Conservation (phyloP, 768 basidiomycete genomes). For the Vararia minispora region DNA sequence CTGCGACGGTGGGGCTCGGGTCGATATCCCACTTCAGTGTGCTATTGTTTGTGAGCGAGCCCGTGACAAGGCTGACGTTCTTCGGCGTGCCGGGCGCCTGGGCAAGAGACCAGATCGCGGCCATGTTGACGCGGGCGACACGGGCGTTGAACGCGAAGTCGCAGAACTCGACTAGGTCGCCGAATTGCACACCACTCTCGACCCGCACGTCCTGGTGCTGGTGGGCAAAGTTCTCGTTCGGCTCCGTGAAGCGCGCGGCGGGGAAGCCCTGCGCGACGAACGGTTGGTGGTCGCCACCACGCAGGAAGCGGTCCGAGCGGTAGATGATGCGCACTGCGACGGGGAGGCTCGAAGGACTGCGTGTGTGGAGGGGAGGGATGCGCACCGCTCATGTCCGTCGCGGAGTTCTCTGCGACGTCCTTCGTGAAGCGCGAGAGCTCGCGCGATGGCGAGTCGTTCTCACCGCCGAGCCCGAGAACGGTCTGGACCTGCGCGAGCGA, state of each 20-base stretch:
- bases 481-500: constrained; percentile 24
- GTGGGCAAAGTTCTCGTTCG: constrained; percentile 45
- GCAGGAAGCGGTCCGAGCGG: constrained; percentile 41
- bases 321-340: constrained; percentile 36
- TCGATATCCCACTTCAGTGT: constrained; percentile 37
- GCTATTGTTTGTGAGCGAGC: constrained; percentile 42
- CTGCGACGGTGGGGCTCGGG: constrained; percentile 25
- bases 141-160: constrained; percentile 42
- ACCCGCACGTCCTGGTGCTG: constrained; percentile 48
- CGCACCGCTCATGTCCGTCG: constrained; percentile 40
- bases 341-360: not conserved
- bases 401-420: constrained; percentile 38
- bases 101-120: constrained; percentile 42
- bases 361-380: not conserved
- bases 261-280: constrained; percentile 41
- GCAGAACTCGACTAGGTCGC: constrained; percentile 41
- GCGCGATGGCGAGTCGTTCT: constrained; percentile 42
- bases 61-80: constrained; percentile 34
- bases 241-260: constrained; percentile 46
- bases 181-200: constrained; percentile 39
- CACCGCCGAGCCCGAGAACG: constrained; percentile 33
- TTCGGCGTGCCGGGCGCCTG: constrained; percentile 44
- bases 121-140: constrained; percentile 41
- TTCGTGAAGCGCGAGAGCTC: constrained; percentile 40
- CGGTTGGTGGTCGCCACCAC: constrained; percentile 43